These are phyloP conservation scores for Backusella westeae DNA, from an alignment of 192 early-diverging fungal genomes.

Conservation along the genomic window DNA sequence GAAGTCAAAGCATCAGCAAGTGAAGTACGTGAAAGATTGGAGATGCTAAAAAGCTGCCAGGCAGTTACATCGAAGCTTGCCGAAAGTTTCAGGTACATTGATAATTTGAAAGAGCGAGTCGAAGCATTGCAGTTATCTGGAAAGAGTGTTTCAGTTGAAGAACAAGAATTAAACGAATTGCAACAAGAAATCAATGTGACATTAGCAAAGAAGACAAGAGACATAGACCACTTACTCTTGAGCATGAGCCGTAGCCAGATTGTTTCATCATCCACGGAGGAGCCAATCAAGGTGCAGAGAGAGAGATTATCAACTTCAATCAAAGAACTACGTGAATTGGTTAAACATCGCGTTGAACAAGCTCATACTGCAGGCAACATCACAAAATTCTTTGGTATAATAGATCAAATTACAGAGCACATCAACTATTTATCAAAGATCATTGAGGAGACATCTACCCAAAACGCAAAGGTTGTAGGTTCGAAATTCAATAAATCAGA, in stretches of 20 bases:
- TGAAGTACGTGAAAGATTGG: constrained; percentile 15
- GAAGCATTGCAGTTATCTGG: constrained; percentile 27
- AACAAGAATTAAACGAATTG: constrained; percentile 24
- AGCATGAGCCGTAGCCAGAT: not conserved
- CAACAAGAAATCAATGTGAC: constrained; percentile 20
- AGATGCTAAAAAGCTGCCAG: constrained; percentile 12
- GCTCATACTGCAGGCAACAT: constrained; percentile 27
- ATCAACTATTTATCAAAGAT: constrained; percentile 27
- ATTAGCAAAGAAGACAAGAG: constrained; percentile 13
- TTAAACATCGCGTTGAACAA: constrained; percentile 21
- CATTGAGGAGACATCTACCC: constrained; percentile 30
- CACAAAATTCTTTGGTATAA: constrained; percentile 24
- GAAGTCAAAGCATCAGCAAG: constrained; percentile 16
- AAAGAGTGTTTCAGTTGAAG: constrained; percentile 28
- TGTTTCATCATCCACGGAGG: constrained; percentile 6
- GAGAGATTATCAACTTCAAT: constrained; percentile 22
- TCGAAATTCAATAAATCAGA: constrained; percentile 32
- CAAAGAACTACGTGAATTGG: constrained; percentile 23
- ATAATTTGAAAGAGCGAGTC: constrained; percentile 22
- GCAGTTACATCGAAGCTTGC: constrained; percentile 20
- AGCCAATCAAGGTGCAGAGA: constrained; percentile 24
- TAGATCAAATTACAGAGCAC: constrained; percentile 35
- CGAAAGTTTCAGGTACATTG: constrained; percentile 24
- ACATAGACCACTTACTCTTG: not conserved
- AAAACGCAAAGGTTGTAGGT: constrained; percentile 17